Evolutionary conservation across 1,284 basidiomycete genomes (phyloP), one percentile per base, ranked within the genome.

Genomic region (Leucoagaricus sp.): DNA sequence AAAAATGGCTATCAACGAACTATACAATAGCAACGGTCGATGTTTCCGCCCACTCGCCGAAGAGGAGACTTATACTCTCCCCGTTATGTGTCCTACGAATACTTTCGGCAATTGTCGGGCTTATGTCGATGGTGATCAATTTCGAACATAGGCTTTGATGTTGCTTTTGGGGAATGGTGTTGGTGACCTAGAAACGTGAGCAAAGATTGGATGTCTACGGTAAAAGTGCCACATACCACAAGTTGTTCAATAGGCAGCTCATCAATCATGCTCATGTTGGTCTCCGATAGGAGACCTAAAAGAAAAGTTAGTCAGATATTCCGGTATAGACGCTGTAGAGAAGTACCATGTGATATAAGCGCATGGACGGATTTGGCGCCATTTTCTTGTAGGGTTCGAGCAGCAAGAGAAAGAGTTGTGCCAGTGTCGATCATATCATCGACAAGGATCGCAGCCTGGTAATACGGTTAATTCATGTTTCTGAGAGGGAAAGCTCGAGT

Each of bases 361-460:
- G 93, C 96, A 69, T 96, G 91, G 17, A 98, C 87, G 38, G 87
- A 84, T 66, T 84, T 89, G 1, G 95, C 96, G 29, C 97, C 96
- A 56, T 91, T 91, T 62, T 96, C 93, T 58, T 87, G 81, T 59
- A 99, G 77, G 3, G 94, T 93, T 53, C 86, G 86, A 10, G 88
- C 91, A 26, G 96, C 96, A 15, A 98, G 78, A 10, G 86, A 78
- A 23, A 99, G 82, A 1, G 97, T 99, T 58, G 82, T 83, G 1
- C 96, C 96, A 4, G 94, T 95, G 72, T 99, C 97, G 68, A 98
- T 90, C 94, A 99, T 98, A 70, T 99, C 96, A 72, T 99, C 96
- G 28, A 99, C 90, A 49, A 99, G 80, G 66, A 99, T 96, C 28
- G 93, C 95, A 51, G 91, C 82, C 91, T 93, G 6, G 13, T 10